Conservation (phyloP, 768 basidiomycete genomes). For the Hysterangium stoloniferum region DNA sequence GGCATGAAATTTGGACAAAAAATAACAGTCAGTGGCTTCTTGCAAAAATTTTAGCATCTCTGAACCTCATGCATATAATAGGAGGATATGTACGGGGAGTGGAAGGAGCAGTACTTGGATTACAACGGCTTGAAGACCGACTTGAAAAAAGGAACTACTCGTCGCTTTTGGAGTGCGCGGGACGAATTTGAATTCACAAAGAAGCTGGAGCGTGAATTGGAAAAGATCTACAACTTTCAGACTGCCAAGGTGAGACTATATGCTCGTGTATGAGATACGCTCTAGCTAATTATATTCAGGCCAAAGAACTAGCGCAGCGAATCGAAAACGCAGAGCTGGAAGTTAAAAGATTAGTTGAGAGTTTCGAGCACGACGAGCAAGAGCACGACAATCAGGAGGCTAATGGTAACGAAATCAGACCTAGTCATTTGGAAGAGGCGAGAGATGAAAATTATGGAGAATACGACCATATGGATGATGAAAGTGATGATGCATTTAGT, state of each 20-base stretch:
- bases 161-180: conserved; percentile 56
- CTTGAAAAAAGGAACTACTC: conserved; percentile 63
- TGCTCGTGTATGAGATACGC: too few species aligned
- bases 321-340: conserved; percentile 78
- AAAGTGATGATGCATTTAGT: conserved; percentile 49
- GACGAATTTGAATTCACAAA: conserved; percentile 80
- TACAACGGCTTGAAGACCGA: conserved; percentile 86
- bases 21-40: conserved; percentile 48
- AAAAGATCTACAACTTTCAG: conserved; percentile 93
- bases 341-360: conserved; percentile 64
- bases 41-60: neutral
- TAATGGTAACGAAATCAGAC: conserved; percentile 5
- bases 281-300: conserved; percentile 35
- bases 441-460: conserved; percentile 70
- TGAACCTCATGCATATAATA: conserved; percentile 22
- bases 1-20: conserved; percentile 84
- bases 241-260: conserved; percentile 58
- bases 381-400: conserved; percentile 16
- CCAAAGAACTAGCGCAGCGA: conserved; percentile 70
- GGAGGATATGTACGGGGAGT: conserved; percentile 84
- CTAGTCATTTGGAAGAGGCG: conserved; percentile 25
- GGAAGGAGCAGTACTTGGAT: conserved; percentile 85
- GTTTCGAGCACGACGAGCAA: neutral
- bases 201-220: conserved; percentile 77
- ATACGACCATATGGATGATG: conserved; percentile 40